Base-by-base conservation (phyloP, 2,329 filamentous ascomycete genomes). In the Daldinia sp. region DNA sequence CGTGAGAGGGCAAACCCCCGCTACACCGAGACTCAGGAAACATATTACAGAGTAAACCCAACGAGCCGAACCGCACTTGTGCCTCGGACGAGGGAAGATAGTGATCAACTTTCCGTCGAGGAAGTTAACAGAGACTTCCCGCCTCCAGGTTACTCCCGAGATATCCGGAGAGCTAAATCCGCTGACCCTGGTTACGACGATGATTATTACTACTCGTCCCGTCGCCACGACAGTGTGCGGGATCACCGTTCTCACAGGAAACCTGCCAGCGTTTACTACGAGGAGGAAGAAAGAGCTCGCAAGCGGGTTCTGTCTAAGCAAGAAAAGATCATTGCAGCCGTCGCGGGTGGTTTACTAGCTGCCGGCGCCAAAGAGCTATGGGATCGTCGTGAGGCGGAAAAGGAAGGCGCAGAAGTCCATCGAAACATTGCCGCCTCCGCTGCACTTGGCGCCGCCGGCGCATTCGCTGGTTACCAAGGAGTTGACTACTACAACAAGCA, bases 121-220 rank as follows among this genome's bases (percentile, higher is more conserved):
- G 92, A 96, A 78, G 87, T 96, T 63, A 87, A 87, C 67, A 88
- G 93, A 69, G 91, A 96, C 70, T 96, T 96, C 72, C 92, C 92
- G 29, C 91, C 92, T 5, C 90, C 89, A 4, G 87, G 84, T 34
- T 80, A 82, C 63, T 76, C 72, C n/a, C 67, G 77, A 57, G 85
- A 85, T 63, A 72, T 83, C 34, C 84, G 86, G 68, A 85, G 89
- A 60, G 82, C 89, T 69, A 85, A 88, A 70, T 91, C 90, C 5
- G 85, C 84, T 58, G 88, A 89, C 58, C 82, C 84, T 45, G 79
- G 80, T 63, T 82, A 86, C 71, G 85, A 88, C 74, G 85, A 88
- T 59, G 85, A 87, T 73, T 82, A 87, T 66, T 83, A 88, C 68
- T 85, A 87, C 67, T 74, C 76, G 63, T 72, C 70, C 32, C 72